phyloP scores from a whole-genome alignment of 306 rosid species.

The Potentilla sterilis region DNA sequence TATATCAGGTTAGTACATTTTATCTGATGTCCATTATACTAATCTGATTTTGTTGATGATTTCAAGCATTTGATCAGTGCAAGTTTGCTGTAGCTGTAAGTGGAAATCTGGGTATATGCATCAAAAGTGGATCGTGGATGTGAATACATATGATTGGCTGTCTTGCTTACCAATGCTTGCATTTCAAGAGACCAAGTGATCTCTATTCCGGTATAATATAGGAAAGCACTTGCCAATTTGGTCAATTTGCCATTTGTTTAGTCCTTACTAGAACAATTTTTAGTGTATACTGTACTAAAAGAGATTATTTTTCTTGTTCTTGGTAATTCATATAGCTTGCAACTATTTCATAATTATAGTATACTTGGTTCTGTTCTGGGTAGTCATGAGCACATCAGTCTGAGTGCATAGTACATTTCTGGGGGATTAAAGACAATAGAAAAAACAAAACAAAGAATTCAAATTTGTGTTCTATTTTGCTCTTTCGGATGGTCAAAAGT shows the following conservation, averaged over 20 bases:
- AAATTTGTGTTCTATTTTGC: neutral
- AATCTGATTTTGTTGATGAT: conserved; percentile 3
- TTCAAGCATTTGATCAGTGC: conserved; percentile 6
- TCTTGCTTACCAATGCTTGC: conserved; percentile 8
- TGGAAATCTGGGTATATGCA: conserved; percentile 4
- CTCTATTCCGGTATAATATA: neutral
- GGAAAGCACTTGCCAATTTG: neutral
- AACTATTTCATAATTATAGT: neutral
- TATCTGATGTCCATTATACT: conserved; percentile 27
- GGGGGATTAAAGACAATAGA: neutral
- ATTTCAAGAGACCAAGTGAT: conserved; percentile 11
- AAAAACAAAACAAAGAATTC: neutral
- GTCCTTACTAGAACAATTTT: neutral
- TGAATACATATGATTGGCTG: neutral
- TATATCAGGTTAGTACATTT: conserved; percentile 30
- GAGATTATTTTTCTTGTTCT: neutral
- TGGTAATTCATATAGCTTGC: neutral
- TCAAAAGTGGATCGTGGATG: neutral
- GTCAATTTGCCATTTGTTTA: neutral
- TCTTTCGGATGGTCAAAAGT: conserved; percentile 5
- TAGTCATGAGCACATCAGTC: neutral
- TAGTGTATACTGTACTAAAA: neutral
- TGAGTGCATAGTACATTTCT: neutral
- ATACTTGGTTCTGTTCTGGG: neutral
- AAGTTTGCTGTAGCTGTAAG: neutral